Evolutionary conservation across 140 eudicot genomes (phyloP).

Genomic region (Senecio squalidus): DNA sequence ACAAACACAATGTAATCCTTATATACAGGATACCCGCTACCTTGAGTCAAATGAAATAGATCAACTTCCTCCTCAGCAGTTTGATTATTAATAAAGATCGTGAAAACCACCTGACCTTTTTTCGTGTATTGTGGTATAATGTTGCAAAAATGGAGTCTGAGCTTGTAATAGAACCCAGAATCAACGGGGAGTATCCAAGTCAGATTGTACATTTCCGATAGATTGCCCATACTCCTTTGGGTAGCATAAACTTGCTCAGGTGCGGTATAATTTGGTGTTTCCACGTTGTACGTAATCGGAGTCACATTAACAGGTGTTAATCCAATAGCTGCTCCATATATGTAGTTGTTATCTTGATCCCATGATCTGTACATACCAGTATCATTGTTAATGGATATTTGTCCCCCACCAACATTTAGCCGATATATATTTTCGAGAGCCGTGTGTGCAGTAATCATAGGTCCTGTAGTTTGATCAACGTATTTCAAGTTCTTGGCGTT

Average conservation of each 20-base stretch:
- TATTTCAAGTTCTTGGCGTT: neutral
- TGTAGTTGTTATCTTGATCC: slow-evolving; percentile 36
- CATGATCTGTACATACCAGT: slow-evolving; percentile 56
- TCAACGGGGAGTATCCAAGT: slow-evolving; percentile 56
- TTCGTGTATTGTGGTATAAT: neutral
- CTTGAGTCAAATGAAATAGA: slow-evolving; percentile 8
- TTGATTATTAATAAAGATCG: slow-evolving; percentile 31
- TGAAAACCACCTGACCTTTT: slow-evolving; percentile 16
- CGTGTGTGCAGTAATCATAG: slow-evolving; percentile 2
- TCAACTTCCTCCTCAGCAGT: slow-evolving; percentile 33
- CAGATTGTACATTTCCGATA: slow-evolving; percentile 9
- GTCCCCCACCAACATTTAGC: slow-evolving; percentile 45
- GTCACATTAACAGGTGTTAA: neutral
- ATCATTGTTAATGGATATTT: slow-evolving; percentile 14
- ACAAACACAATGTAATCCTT: slow-evolving; percentile 39
- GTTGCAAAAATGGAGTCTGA: slow-evolving; percentile 62
- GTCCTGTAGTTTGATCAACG: slow-evolving; percentile 1
- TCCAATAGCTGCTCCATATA: slow-evolving; percentile 17
- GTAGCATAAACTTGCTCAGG: slow-evolving; percentile 49
- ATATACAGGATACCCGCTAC: slow-evolving; percentile 24
- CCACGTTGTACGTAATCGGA: slow-evolving; percentile 24
- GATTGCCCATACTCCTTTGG: slow-evolving; percentile 26
- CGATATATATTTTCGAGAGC: slow-evolving; percentile 52
- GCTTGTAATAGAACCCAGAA: slow-evolving; percentile 42
- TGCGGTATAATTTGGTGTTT: slow-evolving; percentile 41